Conservation (phyloP, 768 basidiomycete genomes). For the Phallus indusiatus region DNA sequence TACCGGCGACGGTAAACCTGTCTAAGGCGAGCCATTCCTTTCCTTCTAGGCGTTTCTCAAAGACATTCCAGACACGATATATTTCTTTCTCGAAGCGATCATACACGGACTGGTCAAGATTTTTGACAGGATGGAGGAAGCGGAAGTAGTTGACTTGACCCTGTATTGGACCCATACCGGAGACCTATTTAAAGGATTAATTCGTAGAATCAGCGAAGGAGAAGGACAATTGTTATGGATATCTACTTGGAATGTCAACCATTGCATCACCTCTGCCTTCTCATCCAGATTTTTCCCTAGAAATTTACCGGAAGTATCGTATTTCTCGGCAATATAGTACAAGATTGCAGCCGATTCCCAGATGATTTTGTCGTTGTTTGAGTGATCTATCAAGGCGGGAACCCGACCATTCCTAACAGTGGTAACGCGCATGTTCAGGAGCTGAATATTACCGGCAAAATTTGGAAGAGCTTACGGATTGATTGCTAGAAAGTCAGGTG, state of each 20-base stretch:
- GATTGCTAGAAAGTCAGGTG: not conserved
- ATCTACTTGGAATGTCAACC: conserved; percentile 1
- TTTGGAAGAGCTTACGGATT: not conserved
- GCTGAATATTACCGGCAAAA: not conserved
- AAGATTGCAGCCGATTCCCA: conserved; percentile 79
- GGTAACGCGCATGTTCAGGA: not conserved
- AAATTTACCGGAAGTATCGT: conserved; percentile 64
- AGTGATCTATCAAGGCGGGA: conserved; percentile 54
- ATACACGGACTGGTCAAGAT: conserved; percentile 11
- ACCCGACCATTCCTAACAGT: conserved; percentile 43
- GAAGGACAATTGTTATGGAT: not conserved
- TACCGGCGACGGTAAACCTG: conserved; percentile 2
- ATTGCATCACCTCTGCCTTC: not conserved
- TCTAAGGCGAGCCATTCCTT: not conserved
- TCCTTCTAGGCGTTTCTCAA: conserved; percentile 10
- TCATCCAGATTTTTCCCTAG: conserved; percentile 15
- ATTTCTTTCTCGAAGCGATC: conserved; percentile 14
- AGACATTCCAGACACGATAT: conserved; percentile 11
- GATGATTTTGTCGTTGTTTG: conserved; percentile 44
- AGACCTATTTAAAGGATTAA: not conserved
- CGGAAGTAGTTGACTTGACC: conserved; percentile 12
- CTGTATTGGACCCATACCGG: conserved; percentile 1
- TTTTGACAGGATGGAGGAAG: conserved; percentile 11
- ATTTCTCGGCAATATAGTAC: conserved; percentile 72
- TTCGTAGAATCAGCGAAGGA: not conserved